Percentiles rank a stretch among this genome's conserved stretches.
Evolutionary conservation across 2,329 filamentous ascomycete genomes (phyloP).

Genomic region (Lachnellula cervina): DNA sequence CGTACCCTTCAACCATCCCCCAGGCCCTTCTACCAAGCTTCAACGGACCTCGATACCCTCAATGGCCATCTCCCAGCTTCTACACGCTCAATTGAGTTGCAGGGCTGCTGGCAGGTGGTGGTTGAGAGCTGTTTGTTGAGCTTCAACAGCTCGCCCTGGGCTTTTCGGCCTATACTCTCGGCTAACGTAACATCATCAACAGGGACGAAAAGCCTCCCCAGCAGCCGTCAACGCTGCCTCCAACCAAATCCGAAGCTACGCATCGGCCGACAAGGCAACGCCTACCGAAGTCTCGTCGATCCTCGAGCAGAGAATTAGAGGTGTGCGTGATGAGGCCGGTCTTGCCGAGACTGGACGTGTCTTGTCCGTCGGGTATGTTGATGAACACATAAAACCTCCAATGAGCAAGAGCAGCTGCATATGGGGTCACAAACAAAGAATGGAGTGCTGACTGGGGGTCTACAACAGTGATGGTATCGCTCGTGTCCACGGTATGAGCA

Average conservation of each 20-base stretch:
- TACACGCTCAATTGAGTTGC: constrained; percentile 35
- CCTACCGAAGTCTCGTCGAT: constrained; percentile 99
- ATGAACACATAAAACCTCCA: constrained; percentile 13
- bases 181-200: constrained; percentile 50
- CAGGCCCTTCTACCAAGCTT: constrained; percentile 36
- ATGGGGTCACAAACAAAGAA: background rate
- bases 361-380: constrained; percentile 92
- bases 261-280: constrained; percentile 86
- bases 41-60: constrained; percentile 26
- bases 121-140: constrained; percentile 37
- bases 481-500: constrained; percentile 99
- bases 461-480: constrained; percentile 94
- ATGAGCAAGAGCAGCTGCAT: constrained; percentile 15
- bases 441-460: constrained; percentile 19
- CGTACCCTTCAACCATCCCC: constrained; percentile 53
- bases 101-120: constrained; percentile 30
- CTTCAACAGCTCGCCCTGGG: constrained; percentile 28
- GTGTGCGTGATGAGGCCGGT: constrained; percentile 92
- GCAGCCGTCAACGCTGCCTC: constrained; percentile 66
- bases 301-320: constrained; percentile 97
- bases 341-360: constrained; percentile 99
- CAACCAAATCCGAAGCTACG: constrained; percentile 79
- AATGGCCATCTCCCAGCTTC: constrained; percentile 30
- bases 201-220: constrained; percentile 85
- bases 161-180: constrained; percentile 42